phyloP scores from a whole-genome alignment of 129 eudicot species.

The Logfia minima region DNA sequence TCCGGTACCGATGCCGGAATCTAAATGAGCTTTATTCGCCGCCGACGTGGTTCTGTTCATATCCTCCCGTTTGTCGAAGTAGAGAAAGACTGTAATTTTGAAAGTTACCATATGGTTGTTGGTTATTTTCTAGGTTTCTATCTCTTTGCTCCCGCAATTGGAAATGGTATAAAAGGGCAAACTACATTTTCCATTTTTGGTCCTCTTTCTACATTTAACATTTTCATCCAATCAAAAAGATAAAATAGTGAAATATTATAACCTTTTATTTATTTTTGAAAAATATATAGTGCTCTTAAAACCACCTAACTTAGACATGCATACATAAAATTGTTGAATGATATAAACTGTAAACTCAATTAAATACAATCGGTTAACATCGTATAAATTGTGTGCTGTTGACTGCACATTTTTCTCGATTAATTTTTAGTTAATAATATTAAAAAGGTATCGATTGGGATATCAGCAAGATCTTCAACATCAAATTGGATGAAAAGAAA shows the following conservation, averaged over 20 bases:
- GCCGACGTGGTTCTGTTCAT: constrained; percentile 1
- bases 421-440: too few relatives aligned
- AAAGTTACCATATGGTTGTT: too few relatives aligned
- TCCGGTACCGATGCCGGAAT: neutral
- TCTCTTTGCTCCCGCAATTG: neutral
- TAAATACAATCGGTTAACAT: too few relatives aligned
- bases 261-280: neutral
- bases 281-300: neutral
- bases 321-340: too few relatives aligned
- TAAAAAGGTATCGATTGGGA: too few relatives aligned
- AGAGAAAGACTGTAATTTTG: too few relatives aligned
- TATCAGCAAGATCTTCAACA: too few relatives aligned
- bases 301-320: neutral
- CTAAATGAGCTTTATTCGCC: neutral
- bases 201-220: neutral
- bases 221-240: neutral
- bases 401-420: neutral
- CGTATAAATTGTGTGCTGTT: neutral
- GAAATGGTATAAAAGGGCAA: neutral
- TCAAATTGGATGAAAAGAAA: neutral
- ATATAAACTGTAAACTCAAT: too few relatives aligned
- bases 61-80: neutral
- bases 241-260: neutral
- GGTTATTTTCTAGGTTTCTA: neutral
- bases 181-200: neutral